Evolutionary conservation across 495 filamentous ascomycete species (phyloP).

Genomic region (Aspergillus wentii): DNA sequence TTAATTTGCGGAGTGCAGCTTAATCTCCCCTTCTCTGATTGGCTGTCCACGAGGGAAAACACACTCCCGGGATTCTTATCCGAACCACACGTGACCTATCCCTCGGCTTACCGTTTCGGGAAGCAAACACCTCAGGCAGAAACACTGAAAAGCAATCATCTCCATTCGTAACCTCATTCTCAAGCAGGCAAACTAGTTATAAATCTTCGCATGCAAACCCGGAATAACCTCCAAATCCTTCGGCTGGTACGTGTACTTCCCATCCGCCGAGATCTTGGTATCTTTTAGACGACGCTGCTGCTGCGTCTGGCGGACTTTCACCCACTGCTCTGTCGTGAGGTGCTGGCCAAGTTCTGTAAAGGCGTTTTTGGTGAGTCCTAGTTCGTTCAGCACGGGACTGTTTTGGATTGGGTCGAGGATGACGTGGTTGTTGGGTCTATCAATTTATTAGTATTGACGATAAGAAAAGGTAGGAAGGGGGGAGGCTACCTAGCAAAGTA

Average conservation of each 20-base stretch:
- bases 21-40: too few relatives aligned
- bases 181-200: slow-evolving; percentile 41
- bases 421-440: slow-evolving; percentile 31
- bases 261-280: slow-evolving; percentile 33
- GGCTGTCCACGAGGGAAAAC: too few relatives aligned
- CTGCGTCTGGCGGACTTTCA: slow-evolving; percentile 29
- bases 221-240: slow-evolving; percentile 46
- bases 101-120: too few relatives aligned
- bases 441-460: not conserved
- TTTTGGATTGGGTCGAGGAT: slow-evolving; percentile 38
- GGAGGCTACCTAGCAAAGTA: slow-evolving; percentile 33
- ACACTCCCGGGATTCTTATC: too few relatives aligned
- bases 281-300: slow-evolving; percentile 39
- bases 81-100: too few relatives aligned
- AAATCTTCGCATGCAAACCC: slow-evolving; percentile 37
- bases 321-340: slow-evolving; percentile 31
- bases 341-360: slow-evolving; percentile 30
- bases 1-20: too few relatives aligned
- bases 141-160: too few relatives aligned
- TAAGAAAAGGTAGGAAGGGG: not conserved
- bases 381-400: slow-evolving; percentile 35
- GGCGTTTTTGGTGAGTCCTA: slow-evolving; percentile 30
- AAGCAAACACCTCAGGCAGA: too few relatives aligned
- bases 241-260: slow-evolving; percentile 29
- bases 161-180: too few relatives aligned